Percentiles rank a stretch among this genome's conserved stretches.
Evolutionary conservation across 805 yeast genomes (phyloP).

Genomic region (Danielia reshetovae): DNA sequence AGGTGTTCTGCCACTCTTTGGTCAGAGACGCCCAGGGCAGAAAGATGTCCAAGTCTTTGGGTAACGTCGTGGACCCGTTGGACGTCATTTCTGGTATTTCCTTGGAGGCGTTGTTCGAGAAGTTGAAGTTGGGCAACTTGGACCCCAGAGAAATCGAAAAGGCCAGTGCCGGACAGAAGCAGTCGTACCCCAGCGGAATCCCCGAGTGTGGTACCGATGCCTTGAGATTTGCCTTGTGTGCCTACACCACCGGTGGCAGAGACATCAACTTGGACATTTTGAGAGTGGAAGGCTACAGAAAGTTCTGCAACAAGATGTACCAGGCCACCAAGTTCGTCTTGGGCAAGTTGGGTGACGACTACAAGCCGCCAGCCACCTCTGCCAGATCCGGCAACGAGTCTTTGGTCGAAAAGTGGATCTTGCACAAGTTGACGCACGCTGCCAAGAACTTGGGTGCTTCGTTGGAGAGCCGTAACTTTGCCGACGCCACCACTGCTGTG

Average conservation of each 20-base stretch:
- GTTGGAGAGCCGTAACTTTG: constrained; percentile 83
- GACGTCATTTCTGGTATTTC: constrained; percentile 91
- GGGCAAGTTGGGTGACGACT: constrained; percentile 87
- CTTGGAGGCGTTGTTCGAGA: constrained; percentile 72
- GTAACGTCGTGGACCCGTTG: constrained; percentile 93
- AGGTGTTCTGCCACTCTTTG: constrained; percentile 96
- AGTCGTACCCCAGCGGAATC: constrained; percentile 92
- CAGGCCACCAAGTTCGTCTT: constrained; percentile 97
- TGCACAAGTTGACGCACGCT: constrained; percentile 76
- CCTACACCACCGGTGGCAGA: constrained; percentile 97
- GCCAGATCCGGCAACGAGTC: constrained; percentile 74
- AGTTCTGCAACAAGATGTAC: constrained; percentile 98
- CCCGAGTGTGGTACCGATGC: constrained; percentile 99
- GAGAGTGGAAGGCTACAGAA: constrained; percentile 98
- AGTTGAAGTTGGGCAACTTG: constrained; percentile 75
- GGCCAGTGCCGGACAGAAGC: constrained; percentile 83
- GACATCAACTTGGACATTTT: constrained; percentile 94
- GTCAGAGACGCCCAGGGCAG: constrained; percentile 99
- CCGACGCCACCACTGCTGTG: constrained; percentile 78
- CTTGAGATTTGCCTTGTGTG: constrained; percentile 94
- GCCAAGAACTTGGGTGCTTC: constrained; percentile 59
- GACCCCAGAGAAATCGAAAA: constrained; percentile 84
- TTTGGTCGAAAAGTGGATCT: constrained; percentile 94
- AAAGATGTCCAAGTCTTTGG: constrained; percentile 96
- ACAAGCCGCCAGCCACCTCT: constrained; percentile 68